Conservation (phyloP, 495 filamentous ascomycete genomes). For the Penicillium subrubescens region DNA sequence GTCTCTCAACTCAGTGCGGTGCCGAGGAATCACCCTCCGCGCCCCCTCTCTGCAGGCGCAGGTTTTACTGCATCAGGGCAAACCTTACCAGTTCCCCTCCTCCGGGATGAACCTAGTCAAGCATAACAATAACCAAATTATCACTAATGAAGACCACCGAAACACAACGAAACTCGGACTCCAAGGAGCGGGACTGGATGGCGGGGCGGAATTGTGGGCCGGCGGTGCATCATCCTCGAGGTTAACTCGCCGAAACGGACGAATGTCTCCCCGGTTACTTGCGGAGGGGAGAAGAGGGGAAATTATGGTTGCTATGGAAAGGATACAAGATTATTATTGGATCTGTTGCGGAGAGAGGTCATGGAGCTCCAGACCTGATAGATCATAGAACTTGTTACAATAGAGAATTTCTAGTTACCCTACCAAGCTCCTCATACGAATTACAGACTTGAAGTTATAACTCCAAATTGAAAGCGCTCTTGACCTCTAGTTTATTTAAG, state of each 20-base stretch:
- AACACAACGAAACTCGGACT: background rate
- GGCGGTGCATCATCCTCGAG: background rate
- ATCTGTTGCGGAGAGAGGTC: background rate
- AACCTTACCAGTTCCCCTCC: background rate
- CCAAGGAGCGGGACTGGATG: background rate
- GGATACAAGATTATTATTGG: too few species aligned
- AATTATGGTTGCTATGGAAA: background rate
- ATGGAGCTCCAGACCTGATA: background rate
- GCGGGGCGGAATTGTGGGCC: constrained; percentile 5
- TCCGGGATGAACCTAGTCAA: background rate
- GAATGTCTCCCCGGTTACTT: constrained; percentile 31
- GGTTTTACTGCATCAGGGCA: background rate
- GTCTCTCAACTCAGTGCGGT: background rate
- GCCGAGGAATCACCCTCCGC: background rate
- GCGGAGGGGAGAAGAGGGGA: constrained; percentile 36
- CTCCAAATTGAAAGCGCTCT: too few species aligned
- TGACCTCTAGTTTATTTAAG: too few species aligned
- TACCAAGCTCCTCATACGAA: background rate
- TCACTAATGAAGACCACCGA: background rate
- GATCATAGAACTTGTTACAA: too few species aligned
- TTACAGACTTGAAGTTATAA: background rate
- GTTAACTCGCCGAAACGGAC: constrained; percentile 18
- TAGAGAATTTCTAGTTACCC: too few species aligned
- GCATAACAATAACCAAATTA: background rate
- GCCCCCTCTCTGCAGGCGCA: background rate